phyloP scores from a whole-genome alignment of 2,329 filamentous ascomycete genomes.

The Colletotrichum somersetense region DNA sequence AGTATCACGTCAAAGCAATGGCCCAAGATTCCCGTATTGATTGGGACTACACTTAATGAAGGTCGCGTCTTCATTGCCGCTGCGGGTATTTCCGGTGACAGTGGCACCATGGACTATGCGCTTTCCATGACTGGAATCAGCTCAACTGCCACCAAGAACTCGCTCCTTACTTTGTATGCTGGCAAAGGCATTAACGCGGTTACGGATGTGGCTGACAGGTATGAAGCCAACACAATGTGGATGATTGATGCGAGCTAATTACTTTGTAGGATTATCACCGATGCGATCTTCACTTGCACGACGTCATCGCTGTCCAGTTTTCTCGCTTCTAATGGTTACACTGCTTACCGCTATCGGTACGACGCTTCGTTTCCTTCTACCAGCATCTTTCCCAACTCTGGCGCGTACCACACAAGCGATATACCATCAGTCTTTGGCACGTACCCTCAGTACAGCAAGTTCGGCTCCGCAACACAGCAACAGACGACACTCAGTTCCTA shows the following conservation, averaged over 20 bases:
- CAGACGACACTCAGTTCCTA: conserved; percentile 27
- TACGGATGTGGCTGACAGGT: conserved; percentile 11
- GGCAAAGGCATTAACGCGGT: conserved; percentile 5
- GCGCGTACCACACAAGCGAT: conserved; percentile 38
- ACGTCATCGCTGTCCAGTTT: conserved; percentile 24
- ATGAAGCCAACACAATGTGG: neutral
- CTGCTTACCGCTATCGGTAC: conserved; percentile 37
- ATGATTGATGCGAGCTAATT: neutral
- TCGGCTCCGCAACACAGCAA: conserved; percentile 15
- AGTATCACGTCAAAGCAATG: conserved; percentile 29
- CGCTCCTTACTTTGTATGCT: conserved; percentile 7
- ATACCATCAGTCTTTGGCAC: conserved; percentile 40
- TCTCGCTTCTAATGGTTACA: conserved; percentile 15
- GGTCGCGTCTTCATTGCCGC: conserved; percentile 29
- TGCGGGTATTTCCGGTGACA: neutral
- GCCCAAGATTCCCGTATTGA: conserved; percentile 36
- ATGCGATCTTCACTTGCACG: conserved; percentile 33
- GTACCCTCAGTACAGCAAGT: conserved; percentile 22
- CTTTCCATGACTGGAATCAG: conserved; percentile 12
- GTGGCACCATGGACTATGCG: neutral
- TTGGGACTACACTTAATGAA: conserved; percentile 32
- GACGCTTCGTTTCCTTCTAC: conserved; percentile 33
- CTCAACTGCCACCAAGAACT: conserved; percentile 13
- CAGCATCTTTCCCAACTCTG: conserved; percentile 32
- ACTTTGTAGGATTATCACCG: conserved; percentile 24